phyloP scores from a whole-genome alignment of 192 early-diverging fungal genomes.

The Linnemannia zychae region DNA sequence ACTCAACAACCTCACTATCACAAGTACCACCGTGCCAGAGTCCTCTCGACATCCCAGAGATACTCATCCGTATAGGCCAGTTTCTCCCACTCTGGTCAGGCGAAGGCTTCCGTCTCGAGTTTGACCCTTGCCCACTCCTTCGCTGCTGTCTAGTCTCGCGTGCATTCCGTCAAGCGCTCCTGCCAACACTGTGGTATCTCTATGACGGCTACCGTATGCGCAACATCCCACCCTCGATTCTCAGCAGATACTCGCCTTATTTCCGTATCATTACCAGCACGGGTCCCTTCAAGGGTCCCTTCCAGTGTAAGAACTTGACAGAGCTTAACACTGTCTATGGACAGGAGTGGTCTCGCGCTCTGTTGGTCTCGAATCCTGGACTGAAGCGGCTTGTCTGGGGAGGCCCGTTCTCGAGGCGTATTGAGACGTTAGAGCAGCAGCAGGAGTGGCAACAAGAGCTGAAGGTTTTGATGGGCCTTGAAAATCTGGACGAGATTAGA shows the following conservation, averaged over 20 bases:
- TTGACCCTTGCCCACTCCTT: slow-evolving; percentile 23
- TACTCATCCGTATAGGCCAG: slow-evolving; percentile 36
- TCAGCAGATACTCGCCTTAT: slow-evolving; percentile 25
- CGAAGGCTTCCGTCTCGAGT: slow-evolving; percentile 27
- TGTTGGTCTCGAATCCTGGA: slow-evolving; percentile 28
- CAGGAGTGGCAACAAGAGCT: slow-evolving; percentile 42
- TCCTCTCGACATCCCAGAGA: slow-evolving; percentile 35
- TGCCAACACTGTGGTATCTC: slow-evolving; percentile 36
- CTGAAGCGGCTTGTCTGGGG: slow-evolving; percentile 42
- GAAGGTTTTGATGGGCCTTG: slow-evolving; percentile 33
- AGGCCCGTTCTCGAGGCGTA: slow-evolving; percentile 23
- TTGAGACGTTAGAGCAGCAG: slow-evolving; percentile 42
- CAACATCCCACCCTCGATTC: slow-evolving; percentile 9
- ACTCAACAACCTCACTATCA: background rate
- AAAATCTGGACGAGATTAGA: slow-evolving; percentile 34
- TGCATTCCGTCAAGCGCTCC: slow-evolving; percentile 9
- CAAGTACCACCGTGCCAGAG: background rate
- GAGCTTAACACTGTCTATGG: slow-evolving; percentile 44
- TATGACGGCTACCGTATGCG: slow-evolving; percentile 43
- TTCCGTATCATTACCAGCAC: slow-evolving; percentile 46
- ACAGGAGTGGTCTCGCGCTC: slow-evolving; percentile 41
- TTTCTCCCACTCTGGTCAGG: slow-evolving; percentile 46
- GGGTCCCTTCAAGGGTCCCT: slow-evolving; percentile 44
- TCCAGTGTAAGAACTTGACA: slow-evolving; percentile 29
- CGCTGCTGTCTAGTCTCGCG: slow-evolving; percentile 28